Base-by-base conservation (phyloP, 352 stramenopile species). In the Globisporangium paroecandrum region DNA sequence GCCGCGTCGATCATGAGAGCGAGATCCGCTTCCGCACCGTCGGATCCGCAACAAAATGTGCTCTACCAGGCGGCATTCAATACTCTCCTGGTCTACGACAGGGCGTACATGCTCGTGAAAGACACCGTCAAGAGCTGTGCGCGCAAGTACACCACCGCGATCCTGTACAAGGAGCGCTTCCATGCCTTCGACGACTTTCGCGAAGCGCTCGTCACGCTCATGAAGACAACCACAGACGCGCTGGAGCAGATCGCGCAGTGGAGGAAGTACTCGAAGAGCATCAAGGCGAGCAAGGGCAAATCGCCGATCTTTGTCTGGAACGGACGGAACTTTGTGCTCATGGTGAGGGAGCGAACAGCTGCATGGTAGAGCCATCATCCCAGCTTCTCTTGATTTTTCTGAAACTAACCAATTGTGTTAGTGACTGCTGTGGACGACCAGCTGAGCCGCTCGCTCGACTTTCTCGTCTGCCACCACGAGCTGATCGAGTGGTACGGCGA, bases 401-500 rank as follows among this genome's bases (percentile, higher is more conserved):
- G 15, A 13, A 25, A 55, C 20, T 55, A 51, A 55, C 47, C n/a
- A 49, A 18, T 7, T 49, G 6, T n/a, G 41, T 49, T 15, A n/a
- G 10, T n/a, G 18, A 25, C 18, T 10, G 20, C 47, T 55, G 4
- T 58, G 34, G 36, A 58, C 64, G 8, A 46, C 13, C 69, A 89
- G 80, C 68, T 87, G 24, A 72, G 84, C 18, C 59, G 55, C 0
- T 88, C 83, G 65, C 71, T 91, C 29, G 80, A 91, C 27, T 88
- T 77, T 51, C 59, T 91, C 12, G 71, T 58, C 5, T 54, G 34
- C 22, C 51, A 69, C 27, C 59, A 47, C 8, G 75, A 85, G 57
- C 74, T 85, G 1, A 63, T 78, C 53, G 82, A 89, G 58, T 92
- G 82, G 84, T 92, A 89, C 59, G 80, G 84, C 32, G 79, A 92